Evolutionary conservation across 306 rosid species (phyloP).

Genomic region (Chamaecrista fasciculata): DNA sequence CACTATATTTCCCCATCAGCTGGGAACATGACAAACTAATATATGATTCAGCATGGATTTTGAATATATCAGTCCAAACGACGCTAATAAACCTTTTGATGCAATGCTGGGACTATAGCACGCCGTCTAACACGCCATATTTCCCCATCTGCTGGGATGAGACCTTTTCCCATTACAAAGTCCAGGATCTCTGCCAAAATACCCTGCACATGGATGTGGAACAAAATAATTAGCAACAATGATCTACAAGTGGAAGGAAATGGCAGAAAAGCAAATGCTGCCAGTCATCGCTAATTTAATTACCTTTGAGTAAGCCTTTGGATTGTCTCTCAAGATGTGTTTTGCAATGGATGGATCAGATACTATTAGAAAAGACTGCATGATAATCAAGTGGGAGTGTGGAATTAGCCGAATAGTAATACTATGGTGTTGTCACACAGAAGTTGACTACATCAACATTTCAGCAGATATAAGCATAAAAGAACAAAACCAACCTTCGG

Average conservation of each 20-base stretch:
- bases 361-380: conserved; percentile 91
- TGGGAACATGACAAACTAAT: too few species aligned
- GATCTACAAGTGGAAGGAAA: neutral
- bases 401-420: conserved; percentile 4
- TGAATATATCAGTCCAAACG: conserved; percentile 26
- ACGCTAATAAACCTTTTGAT: conserved; percentile 59
- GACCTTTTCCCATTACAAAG: conserved; percentile 98
- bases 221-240: conserved; percentile 1
- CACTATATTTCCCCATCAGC: too few species aligned
- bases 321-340: conserved; percentile 78
- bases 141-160: conserved; percentile 98
- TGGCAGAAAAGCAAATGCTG: conserved; percentile 7
- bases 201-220: conserved; percentile 59
- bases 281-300: conserved; percentile 3
- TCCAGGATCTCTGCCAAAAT: conserved; percentile 96
- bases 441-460: neutral
- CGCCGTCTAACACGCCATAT: conserved; percentile 90
- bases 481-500: conserved; percentile 74
- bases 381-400: conserved; percentile 27
- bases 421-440: conserved; percentile 7
- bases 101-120: conserved; percentile 91
- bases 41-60: conserved; percentile 17
- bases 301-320: conserved; percentile 97
- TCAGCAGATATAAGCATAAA: neutral
- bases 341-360: conserved; percentile 94